Percentiles rank a stretch among this genome's conserved stretches.
Evolutionary conservation across 495 filamentous ascomycete genomes (phyloP).

Genomic region (Penicillium alfredii): DNA sequence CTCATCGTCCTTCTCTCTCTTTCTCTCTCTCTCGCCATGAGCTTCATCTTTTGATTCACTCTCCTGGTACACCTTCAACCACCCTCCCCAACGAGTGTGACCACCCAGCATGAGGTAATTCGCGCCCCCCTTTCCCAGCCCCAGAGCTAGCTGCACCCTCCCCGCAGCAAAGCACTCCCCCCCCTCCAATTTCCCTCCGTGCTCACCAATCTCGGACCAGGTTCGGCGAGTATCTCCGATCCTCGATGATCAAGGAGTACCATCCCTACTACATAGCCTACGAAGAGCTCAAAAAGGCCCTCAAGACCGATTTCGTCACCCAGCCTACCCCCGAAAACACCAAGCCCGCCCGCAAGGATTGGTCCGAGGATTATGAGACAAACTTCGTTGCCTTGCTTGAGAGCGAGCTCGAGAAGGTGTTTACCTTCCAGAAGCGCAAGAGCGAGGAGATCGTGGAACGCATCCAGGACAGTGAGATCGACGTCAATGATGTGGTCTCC

Average conservation of each 20-base stretch:
- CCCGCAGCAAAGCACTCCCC: background rate
- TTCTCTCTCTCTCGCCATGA: constrained; percentile 1
- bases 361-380: constrained; percentile 90
- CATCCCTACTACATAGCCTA: constrained; percentile 97
- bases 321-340: constrained; percentile 47
- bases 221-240: constrained; percentile 93
- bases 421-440: constrained; percentile 93
- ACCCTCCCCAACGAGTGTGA: background rate
- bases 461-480: constrained; percentile 78
- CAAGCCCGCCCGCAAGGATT: constrained; percentile 56
- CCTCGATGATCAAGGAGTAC: constrained; percentile 91
- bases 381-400: constrained; percentile 82
- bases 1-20: no score
- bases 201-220: constrained; percentile 48
- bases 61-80: background rate
- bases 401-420: constrained; percentile 90
- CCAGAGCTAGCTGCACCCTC: no score
- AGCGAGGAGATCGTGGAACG: constrained; percentile 86
- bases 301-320: constrained; percentile 66
- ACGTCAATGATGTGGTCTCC: constrained; percentile 80
- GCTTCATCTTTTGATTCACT: constrained; percentile 4
- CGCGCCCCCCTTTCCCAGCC: background rate
- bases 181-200: constrained; percentile 8
- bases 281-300: constrained; percentile 80
- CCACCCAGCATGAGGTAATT: constrained; percentile 30